phyloP scores from a whole-genome alignment of 192 early-diverging fungal species.

The Coemansia sp. region DNA sequence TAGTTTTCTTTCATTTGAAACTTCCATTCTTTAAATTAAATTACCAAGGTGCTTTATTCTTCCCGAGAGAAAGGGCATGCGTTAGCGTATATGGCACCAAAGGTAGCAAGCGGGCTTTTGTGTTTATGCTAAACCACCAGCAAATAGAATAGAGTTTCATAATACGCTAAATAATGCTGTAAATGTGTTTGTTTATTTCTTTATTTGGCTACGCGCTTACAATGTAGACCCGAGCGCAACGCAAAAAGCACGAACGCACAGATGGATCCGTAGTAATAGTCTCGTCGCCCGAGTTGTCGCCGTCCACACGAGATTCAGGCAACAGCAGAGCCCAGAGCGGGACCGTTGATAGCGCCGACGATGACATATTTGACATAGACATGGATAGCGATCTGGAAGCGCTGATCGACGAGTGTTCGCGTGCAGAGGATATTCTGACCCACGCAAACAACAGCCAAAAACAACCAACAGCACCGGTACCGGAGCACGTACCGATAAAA shows the following conservation, averaged over 20 bases:
- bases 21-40: neutral
- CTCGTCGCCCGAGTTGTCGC: constrained; percentile 17
- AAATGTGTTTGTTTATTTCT: too few species aligned
- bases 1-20: neutral
- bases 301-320: neutral
- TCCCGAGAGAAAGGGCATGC: neutral
- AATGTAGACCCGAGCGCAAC: constrained; percentile 12
- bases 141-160: neutral
- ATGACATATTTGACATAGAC: constrained; percentile 18
- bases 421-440: neutral
- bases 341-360: neutral
- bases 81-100: constrained; percentile 13
- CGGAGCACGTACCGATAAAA: neutral
- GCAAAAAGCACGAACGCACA: neutral
- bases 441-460: neutral
- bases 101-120: neutral
- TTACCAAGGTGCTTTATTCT: neutral
- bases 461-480: neutral
- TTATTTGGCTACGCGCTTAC: neutral
- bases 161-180: neutral
- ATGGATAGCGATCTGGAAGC: constrained; percentile 51
- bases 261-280: neutral
- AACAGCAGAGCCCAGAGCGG: neutral
- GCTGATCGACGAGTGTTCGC: constrained; percentile 29
- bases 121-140: neutral